Evolutionary conservation across 805 yeast genomes (phyloP).

Genomic region (Lipomyces orientalis): DNA sequence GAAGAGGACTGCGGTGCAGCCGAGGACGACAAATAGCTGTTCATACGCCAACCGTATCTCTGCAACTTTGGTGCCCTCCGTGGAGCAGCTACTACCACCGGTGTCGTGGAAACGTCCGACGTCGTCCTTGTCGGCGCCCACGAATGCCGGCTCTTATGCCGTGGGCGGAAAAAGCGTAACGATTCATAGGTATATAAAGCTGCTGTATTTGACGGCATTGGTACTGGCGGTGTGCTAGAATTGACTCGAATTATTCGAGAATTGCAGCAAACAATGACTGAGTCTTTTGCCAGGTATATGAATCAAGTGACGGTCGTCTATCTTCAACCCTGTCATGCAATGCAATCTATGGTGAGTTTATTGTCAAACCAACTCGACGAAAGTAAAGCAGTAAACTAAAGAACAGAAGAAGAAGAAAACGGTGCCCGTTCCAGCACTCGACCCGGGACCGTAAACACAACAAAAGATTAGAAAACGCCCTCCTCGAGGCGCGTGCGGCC

Average conservation of each 20-base stretch:
- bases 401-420: too few relatives aligned
- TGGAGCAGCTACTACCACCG: not conserved
- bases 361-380: too few relatives aligned
- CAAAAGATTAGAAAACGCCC: too few relatives aligned
- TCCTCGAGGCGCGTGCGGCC: too few relatives aligned
- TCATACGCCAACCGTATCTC: not conserved
- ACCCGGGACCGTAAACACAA: not conserved
- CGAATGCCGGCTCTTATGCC: not conserved
- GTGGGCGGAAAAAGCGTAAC: not conserved
- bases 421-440: not conserved
- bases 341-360: too few relatives aligned
- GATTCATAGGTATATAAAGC: not conserved
- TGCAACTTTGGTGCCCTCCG: not conserved
- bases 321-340: not conserved
- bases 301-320: too few relatives aligned
- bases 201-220: not conserved
- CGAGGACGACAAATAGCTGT: not conserved
- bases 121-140: not conserved
- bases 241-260: not conserved
- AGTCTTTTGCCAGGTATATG: not conserved
- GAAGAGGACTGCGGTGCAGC: not conserved
- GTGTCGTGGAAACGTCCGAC: not conserved
- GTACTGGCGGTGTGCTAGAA: not conserved
- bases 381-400: not conserved
- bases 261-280: not conserved